Evolutionary conservation across 2,329 filamentous ascomycete species (phyloP).

Genomic region (Hypoxylon sp.): DNA sequence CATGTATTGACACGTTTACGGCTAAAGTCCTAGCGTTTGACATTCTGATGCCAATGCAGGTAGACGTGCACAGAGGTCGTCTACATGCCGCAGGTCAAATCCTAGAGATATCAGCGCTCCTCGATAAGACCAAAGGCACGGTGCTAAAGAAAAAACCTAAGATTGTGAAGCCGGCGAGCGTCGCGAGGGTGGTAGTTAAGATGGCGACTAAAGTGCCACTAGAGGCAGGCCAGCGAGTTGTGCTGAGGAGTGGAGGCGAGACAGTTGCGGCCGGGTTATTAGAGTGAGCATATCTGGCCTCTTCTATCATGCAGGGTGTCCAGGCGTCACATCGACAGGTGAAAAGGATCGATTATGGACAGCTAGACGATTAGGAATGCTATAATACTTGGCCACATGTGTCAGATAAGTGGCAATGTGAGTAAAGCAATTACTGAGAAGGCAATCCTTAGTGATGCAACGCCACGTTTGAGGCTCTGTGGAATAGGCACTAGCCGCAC

Average conservation of each 20-base stretch:
- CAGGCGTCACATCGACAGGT: background rate
- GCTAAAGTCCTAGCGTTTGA: slow-evolving; percentile 92
- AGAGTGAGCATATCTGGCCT: slow-evolving; percentile 66
- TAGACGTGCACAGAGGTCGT: slow-evolving; percentile 90
- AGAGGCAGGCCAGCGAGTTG: slow-evolving; percentile 84
- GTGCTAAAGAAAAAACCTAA: slow-evolving; percentile 86
- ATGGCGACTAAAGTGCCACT: slow-evolving; percentile 82
- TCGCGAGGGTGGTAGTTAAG: slow-evolving; percentile 84
- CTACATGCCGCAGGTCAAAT: slow-evolving; percentile 85
- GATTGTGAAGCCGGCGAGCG: slow-evolving; percentile 82
- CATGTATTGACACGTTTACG: slow-evolving; percentile 80
- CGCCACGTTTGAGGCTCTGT: slow-evolving; percentile 32
- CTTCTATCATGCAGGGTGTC: background rate
- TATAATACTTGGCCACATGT: background rate
- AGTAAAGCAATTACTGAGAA: background rate
- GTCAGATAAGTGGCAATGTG: background rate
- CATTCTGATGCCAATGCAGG: slow-evolving; percentile 86
- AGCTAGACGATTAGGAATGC: background rate
- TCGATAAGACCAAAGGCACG: slow-evolving; percentile 86
- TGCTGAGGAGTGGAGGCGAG: slow-evolving; percentile 83
- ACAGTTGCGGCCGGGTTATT: slow-evolving; percentile 91
- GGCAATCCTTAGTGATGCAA: background rate
- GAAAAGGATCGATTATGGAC: background rate
- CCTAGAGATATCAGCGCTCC: slow-evolving; percentile 75
- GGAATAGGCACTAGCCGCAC: slow-evolving; percentile 15